Percentiles rank a stretch among this genome's conserved stretches.
These are phyloP conservation scores for Penicillium crustosum DNA, from an alignment of 2,329 filamentous ascomycete genomes.

Conservation along the genomic window DNA sequence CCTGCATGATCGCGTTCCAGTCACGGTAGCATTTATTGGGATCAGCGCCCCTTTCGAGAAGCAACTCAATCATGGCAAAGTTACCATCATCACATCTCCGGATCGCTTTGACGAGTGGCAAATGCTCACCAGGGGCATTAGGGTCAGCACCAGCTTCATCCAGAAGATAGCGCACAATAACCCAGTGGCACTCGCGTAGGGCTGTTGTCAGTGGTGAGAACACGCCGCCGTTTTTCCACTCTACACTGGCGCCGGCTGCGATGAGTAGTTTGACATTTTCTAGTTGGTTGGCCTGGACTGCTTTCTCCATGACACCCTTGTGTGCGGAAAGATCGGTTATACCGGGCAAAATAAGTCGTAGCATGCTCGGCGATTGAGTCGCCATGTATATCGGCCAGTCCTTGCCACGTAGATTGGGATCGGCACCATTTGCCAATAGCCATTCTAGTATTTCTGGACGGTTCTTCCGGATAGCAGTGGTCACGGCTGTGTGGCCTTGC, in stretches of 20 bases:
- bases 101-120: slow-evolving; percentile 69
- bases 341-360: slow-evolving; percentile 58
- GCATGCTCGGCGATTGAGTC: slow-evolving; percentile 59
- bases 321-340: slow-evolving; percentile 40
- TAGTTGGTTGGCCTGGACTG: slow-evolving; percentile 65
- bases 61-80: slow-evolving; percentile 61
- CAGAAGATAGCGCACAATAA: slow-evolving; percentile 63
- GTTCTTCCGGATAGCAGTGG: slow-evolving; percentile 64
- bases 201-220: slow-evolving; percentile 69
- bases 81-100: slow-evolving; percentile 58
- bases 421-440: slow-evolving; percentile 59
- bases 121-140: slow-evolving; percentile 67
- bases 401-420: slow-evolving; percentile 62
- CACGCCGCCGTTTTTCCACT: slow-evolving; percentile 71
- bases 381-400: slow-evolving; percentile 73
- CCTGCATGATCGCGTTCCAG: slow-evolving; percentile 66
- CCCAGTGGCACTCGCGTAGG: slow-evolving; percentile 61
- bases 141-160: slow-evolving; percentile 63
- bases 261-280: slow-evolving; percentile 67
- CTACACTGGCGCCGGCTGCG: slow-evolving; percentile 63
- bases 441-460: slow-evolving; percentile 60
- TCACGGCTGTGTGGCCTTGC: slow-evolving; percentile 62
- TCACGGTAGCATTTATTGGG: slow-evolving; percentile 67
- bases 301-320: slow-evolving; percentile 67
- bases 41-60: slow-evolving; percentile 64